Conservation (phyloP, 2,329 filamentous ascomycete genomes). For the Gaeumannomyces sp. region DNA sequence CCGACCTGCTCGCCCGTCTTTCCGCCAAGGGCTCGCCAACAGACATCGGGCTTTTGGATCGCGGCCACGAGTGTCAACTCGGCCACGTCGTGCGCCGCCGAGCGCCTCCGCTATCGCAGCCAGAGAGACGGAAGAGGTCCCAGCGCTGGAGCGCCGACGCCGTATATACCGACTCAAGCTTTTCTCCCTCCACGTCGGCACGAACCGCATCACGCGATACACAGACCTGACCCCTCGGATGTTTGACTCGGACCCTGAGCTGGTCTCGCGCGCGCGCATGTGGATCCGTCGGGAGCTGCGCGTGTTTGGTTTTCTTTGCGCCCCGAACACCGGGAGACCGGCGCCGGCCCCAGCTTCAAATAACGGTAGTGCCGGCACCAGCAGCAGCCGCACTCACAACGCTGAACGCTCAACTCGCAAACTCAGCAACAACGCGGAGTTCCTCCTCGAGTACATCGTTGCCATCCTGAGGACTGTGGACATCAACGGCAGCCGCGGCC, state of each 20-base stretch:
- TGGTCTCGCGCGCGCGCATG: constrained; percentile 69
- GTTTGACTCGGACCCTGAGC: constrained; percentile 57
- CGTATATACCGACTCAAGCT: constrained; percentile 66
- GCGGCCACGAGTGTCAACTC: not conserved
- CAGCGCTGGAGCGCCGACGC: constrained; percentile 52
- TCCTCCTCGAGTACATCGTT: constrained; percentile 78
- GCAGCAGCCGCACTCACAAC: not conserved
- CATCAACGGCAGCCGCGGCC: constrained; percentile 68
- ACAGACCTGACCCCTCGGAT: constrained; percentile 60
- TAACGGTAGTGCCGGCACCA: constrained; percentile 17
- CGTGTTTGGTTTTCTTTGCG: constrained; percentile 68
- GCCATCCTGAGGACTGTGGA: constrained; percentile 79
- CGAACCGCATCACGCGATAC: constrained; percentile 72
- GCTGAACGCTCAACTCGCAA: constrained; percentile 20
- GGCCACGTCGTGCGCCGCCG: constrained; percentile 9
- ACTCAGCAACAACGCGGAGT: constrained; percentile 68
- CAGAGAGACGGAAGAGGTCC: not conserved
- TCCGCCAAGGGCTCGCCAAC: not conserved
- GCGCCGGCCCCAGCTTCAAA: constrained; percentile 13
- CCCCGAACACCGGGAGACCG: constrained; percentile 11
- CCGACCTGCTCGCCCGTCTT: not conserved
- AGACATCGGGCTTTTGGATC: not conserved
- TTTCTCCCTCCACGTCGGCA: constrained; percentile 76
- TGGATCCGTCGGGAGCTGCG: constrained; percentile 81
- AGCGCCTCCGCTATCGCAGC: constrained; percentile 10